phyloP scores from a whole-genome alignment of 768 basidiomycete species.

The Erythrobasidium yunnanense region DNA sequence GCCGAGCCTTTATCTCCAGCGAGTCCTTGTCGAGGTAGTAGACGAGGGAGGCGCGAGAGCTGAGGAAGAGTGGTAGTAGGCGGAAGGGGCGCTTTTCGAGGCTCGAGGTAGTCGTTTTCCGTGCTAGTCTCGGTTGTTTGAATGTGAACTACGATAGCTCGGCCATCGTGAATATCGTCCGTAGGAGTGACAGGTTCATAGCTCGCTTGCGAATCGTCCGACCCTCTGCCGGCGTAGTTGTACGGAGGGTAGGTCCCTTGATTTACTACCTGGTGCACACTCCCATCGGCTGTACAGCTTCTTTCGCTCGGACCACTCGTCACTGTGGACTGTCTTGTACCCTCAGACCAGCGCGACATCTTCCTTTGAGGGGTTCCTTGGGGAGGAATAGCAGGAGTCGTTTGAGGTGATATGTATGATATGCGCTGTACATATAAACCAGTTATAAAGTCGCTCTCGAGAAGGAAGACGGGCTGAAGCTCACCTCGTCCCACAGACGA shows the following conservation, averaged over 20 bases:
- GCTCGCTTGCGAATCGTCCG: constrained; percentile 19
- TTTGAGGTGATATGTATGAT: not conserved
- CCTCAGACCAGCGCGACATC: constrained; percentile 16
- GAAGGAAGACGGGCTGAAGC: not conserved
- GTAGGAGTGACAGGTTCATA: constrained; percentile 2
- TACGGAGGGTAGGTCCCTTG: too few species aligned
- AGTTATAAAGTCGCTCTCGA: not conserved
- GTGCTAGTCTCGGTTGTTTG: not conserved
- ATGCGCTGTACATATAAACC: not conserved
- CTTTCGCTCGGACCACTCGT: not conserved
- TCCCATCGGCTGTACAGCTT: too few species aligned
- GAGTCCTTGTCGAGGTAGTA: too few species aligned
- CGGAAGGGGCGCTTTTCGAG: constrained; percentile 18
- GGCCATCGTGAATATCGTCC: not conserved
- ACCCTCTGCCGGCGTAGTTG: constrained; percentile 1
- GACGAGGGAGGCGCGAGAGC: not conserved
- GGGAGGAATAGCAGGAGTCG: not conserved
- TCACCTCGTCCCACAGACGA: constrained; percentile 6
- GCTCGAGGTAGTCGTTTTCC: not conserved
- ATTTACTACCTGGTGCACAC: too few species aligned
- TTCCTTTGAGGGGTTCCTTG: too few species aligned
- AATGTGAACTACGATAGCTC: not conserved
- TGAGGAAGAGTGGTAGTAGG: not conserved
- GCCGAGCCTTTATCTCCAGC: not conserved
- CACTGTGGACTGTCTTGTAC: not conserved